Percentiles rank a stretch among this genome's conserved stretches.
Evolutionary conservation across 345 rosid species (phyloP).

Genomic region (Barbarea vulgaris): DNA sequence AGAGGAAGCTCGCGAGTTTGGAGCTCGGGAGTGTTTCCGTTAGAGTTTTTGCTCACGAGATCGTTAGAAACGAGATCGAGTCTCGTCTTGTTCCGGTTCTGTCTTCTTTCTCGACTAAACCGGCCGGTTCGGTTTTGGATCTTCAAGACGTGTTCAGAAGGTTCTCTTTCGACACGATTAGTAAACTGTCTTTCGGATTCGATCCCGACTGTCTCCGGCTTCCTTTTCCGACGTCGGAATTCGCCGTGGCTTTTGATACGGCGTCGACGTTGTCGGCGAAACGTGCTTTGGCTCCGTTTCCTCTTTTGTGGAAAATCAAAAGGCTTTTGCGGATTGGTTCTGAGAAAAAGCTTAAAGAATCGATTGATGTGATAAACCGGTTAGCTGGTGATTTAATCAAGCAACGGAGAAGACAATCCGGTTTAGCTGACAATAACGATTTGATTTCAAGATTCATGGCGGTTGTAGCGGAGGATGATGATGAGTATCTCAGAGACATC

Average conservation of each 20-base stretch:
- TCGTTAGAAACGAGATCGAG: slow-evolving; percentile 53
- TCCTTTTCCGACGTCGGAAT: slow-evolving; percentile 51
- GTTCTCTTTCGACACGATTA: slow-evolving; percentile 66
- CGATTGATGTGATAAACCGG: slow-evolving; percentile 50
- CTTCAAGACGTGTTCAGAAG: slow-evolving; percentile 65
- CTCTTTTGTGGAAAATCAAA: slow-evolving; percentile 59
- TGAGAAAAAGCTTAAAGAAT: slow-evolving; percentile 58
- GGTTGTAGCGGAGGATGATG: slow-evolving; percentile 45
- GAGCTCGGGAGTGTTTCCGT: slow-evolving; percentile 57
- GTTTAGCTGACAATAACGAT: slow-evolving; percentile 44
- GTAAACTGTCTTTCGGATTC: slow-evolving; percentile 64
- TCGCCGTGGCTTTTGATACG: slow-evolving; percentile 62
- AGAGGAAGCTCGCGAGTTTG: slow-evolving; percentile 62
- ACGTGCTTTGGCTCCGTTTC: slow-evolving; percentile 50
- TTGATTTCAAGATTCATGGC: slow-evolving; percentile 72
- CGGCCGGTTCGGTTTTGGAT: slow-evolving; percentile 30
- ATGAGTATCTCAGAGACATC: slow-evolving; percentile 63
- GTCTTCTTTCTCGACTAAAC: neutral
- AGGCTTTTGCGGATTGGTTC: slow-evolving; percentile 56
- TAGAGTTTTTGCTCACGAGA: slow-evolving; percentile 56
- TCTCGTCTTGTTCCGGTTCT: slow-evolving; percentile 55
- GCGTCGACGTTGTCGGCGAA: slow-evolving; percentile 59
- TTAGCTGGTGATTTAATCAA: slow-evolving; percentile 53
- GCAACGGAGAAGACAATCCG: slow-evolving; percentile 48
- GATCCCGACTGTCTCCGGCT: slow-evolving; percentile 61